phyloP scores from a whole-genome alignment of 2,329 filamentous ascomycete species.

The Hirsutella minnesotensis region DNA sequence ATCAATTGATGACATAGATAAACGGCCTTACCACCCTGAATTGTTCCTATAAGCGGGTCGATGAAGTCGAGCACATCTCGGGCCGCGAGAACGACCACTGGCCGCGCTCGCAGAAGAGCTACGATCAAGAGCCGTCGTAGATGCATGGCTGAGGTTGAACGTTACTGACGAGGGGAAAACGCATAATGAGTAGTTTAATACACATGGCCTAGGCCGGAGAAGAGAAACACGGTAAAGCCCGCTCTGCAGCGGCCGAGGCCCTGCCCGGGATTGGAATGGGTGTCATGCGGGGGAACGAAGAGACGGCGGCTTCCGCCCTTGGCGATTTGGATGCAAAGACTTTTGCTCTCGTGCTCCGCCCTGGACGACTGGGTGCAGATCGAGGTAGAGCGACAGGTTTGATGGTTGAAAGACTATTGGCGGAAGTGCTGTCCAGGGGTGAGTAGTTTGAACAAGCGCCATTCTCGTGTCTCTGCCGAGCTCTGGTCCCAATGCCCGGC shows the following conservation, averaged over 20 bases:
- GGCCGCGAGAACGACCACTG: not conserved
- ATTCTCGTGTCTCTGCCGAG: too few relatives aligned
- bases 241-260: not conserved
- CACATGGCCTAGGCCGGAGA: not conserved
- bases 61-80: constrained; percentile 24
- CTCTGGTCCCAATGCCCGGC: too few relatives aligned
- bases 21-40: constrained; percentile 42
- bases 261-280: not conserved
- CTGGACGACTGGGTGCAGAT: too few relatives aligned
- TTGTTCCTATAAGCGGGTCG: constrained; percentile 49
- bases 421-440: too few relatives aligned
- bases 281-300: not conserved
- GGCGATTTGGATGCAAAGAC: not conserved
- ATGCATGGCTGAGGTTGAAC: not conserved
- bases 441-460: too few relatives aligned
- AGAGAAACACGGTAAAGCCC: not conserved
- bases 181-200: not conserved
- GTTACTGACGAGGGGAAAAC: not conserved
- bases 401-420: too few relatives aligned
- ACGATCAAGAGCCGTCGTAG: not conserved
- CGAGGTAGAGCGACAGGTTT: too few relatives aligned
- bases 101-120: not conserved
- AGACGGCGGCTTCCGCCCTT: not conserved
- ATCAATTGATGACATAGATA: not conserved
- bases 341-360: too few relatives aligned